Percentiles rank a stretch among this genome's conserved stretches.
Evolutionary conservation across 75 land plant species (phyloP).

Genomic region (Chamaecyparis obtusa): DNA sequence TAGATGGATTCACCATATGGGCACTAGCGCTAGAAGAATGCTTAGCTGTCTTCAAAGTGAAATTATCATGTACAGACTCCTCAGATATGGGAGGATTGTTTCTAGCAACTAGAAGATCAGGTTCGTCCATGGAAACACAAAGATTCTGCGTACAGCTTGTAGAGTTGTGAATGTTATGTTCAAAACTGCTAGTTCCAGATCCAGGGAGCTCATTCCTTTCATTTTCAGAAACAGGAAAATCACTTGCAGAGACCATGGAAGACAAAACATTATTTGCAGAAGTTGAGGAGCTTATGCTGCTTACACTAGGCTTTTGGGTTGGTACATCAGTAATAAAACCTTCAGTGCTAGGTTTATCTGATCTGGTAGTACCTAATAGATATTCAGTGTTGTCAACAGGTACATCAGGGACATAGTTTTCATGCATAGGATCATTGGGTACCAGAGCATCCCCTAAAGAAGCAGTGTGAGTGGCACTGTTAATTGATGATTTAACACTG

Average conservation of each 20-base stretch:
- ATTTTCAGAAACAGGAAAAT: background rate
- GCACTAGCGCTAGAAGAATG: background rate
- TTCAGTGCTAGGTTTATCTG: background rate
- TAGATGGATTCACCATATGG: background rate
- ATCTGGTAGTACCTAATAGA: background rate
- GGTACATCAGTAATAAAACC: background rate
- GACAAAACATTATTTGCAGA: background rate
- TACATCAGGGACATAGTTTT: background rate
- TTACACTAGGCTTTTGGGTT: background rate
- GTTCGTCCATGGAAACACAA: background rate
- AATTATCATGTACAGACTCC: background rate
- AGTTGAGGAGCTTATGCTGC: background rate
- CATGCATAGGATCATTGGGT: background rate
- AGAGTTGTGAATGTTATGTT: background rate
- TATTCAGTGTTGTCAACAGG: background rate
- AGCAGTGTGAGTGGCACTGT: background rate
- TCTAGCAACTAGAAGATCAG: background rate
- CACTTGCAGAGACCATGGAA: background rate
- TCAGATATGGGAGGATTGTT: background rate
- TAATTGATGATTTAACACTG: background rate
- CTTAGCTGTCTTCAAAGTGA: background rate
- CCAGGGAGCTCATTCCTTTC: background rate
- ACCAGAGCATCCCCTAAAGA: background rate
- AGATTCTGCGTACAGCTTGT: background rate
- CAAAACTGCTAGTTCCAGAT: slow-evolving; percentile 7